Base-by-base conservation (phyloP, 1,284 basidiomycete species). In the Melampsora occidentalis region DNA sequence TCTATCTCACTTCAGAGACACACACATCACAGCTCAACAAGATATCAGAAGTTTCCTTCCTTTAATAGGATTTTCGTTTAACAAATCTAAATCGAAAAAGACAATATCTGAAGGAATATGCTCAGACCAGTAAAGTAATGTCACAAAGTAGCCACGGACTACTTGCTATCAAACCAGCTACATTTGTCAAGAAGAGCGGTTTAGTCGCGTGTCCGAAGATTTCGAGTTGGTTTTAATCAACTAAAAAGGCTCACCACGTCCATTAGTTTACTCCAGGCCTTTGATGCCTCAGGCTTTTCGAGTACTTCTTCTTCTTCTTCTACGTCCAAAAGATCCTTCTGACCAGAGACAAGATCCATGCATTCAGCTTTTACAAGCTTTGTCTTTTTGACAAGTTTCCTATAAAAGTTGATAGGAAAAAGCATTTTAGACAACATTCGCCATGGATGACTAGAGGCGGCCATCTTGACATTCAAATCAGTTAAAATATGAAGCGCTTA, bases 301-400 rank as follows among this genome's bases (percentile, higher is more conserved):
- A 59, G 12, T 25, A 25, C n/a, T n/a, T n/a, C 57, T 25, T 59
- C 6, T 16, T 7, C 22, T 31, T 59, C 57, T 10, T 59, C 57
- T 65, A 20, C 12, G 3, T 65, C 48, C 35, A 63, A n/a, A 63
- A 65, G 39, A n/a, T 65, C 63, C 16, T 49, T 48, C n/a, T 62
- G 18, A 49, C 59, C 18, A 31, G 62, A 28, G 10, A 35, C 62
- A 18, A 65, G 35, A 46, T 72, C 61, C 70, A 72, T 64, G 51
- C 63, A 35, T 10, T 63, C 62, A 53, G 49, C 49, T 49, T n/a
- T 20, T 28, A 72, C 70, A 28, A 65, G 7, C 62, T 72, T 49
- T 2, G 70, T 72, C 22, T 65, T 64, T 20, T 72, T 61, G 64
- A 51, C 25, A 16, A 65, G 5, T 72, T 72, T 72, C 70, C 70